Evolutionary conservation across 176 grass and related monocot genomes (phyloP), one percentile per base, ranked within the genome.

Genomic region (Ensete ventricosum): DNA sequence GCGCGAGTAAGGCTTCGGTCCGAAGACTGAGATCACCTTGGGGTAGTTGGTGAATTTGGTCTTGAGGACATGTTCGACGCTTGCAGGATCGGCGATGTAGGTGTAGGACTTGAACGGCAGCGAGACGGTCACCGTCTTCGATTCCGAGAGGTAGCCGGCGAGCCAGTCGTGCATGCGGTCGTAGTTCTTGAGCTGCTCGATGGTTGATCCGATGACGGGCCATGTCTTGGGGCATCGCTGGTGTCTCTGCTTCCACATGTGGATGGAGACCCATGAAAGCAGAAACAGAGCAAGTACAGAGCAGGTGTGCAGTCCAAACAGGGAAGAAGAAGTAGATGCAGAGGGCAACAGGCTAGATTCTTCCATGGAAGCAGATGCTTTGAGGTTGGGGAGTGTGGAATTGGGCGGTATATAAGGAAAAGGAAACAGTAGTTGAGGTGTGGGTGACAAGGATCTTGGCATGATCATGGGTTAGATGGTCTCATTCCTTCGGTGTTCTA

Each of bases 31-130:
- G 52, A 54, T 84, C 75, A 96, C 93, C 93, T 96, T 96, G 62
- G 93, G 93, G 79, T 96, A 96, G 86, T 96, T 96, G 72, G 64
- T 76, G 78, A 96, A 96, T 69, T 96, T 96, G 74, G 87, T 96
- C 81, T 90, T 96, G 72, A 96, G 81, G 54, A 96, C 85, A 80
- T 96, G 89, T 65, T 96, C 93, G 0, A 96, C 93, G 49, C 88
- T 92, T 78, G 78, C 77, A 0, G 89, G 93, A 85, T 96, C 93
- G 0, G 93, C 89, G 72, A 92, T 96, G 83, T 96, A 96, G 80
- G 89, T 96, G 79, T 92, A 96, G 29, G 93, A 90, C 24, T 77
- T 96, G 73, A 86, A 96, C 8, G 93, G 93, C 93, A 96, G 88
- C 58, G 88, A 84, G 54, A 96, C 89, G 66, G 81, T 83, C 48